These are phyloP conservation scores for Taxawa tesnikishii DNA, from an alignment of 2,329 filamentous ascomycete species.

Conservation along the genomic window DNA sequence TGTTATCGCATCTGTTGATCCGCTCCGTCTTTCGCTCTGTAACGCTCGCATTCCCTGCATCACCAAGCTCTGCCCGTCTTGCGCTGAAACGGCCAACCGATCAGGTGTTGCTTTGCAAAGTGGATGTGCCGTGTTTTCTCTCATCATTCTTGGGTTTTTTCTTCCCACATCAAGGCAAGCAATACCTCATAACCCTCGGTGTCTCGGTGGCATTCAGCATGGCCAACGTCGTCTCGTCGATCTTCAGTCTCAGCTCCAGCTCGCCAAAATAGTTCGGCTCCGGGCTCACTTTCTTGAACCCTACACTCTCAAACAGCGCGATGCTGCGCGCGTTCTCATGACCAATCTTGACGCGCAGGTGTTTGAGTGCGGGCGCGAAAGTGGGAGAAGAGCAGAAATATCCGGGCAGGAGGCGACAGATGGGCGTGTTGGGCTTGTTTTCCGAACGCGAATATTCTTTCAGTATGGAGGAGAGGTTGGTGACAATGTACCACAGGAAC, in stretches of 20 bases:
- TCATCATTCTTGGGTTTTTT: no score
- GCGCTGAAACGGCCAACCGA: no score
- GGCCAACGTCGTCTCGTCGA: constrained; percentile 1
- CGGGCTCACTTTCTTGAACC: constrained; percentile 39
- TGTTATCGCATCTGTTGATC: no score
- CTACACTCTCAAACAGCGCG: constrained; percentile 46
- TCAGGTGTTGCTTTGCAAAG: no score
- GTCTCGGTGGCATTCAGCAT: not conserved
- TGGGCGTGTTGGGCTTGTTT: constrained; percentile 11
- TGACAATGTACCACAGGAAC: constrained; percentile 57
- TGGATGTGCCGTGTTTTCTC: no score
- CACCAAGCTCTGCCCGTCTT: no score
- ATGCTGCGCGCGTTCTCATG: constrained; percentile 45
- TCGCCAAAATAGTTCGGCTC: constrained; percentile 56
- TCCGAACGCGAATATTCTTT: constrained; percentile 34
- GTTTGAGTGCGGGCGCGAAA: no score
- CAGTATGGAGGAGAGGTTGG: constrained; percentile 42
- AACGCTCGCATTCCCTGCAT: no score
- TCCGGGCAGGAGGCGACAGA: no score
- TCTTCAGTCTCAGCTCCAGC: constrained; percentile 41
- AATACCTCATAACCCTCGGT: not conserved
- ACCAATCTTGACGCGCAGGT: constrained; percentile 51
- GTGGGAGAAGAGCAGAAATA: no score
- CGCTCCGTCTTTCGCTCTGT: no score
- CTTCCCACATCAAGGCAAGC: not conserved